Evolutionary conservation across 495 filamentous ascomycete genomes (phyloP), one percentile per base, ranked within the genome.

Genomic region (Talaromyces trachyspermus): DNA sequence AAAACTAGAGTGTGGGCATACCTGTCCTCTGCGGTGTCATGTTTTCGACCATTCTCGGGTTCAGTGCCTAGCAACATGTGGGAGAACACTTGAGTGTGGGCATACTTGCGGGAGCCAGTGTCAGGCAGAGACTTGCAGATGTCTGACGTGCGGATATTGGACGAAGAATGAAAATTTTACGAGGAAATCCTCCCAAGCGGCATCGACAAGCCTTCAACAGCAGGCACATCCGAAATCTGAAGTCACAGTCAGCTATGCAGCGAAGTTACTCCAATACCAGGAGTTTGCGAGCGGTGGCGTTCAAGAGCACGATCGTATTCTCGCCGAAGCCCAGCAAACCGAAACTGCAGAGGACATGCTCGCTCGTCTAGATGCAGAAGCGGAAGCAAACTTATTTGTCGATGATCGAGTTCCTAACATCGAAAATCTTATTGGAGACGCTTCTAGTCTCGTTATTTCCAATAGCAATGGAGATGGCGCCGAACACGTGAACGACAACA

Each of bases 21-120:
- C 27, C 25, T 77, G 73, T 46, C 18, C 40, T 2, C 30, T 66
- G 0, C 43, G 27, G 35, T 77, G 71, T 30, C 71, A 75, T 45
- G 58, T 59, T 63, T 72, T 55, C 52, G 58, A 32, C 12, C 22
- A 48, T 22, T 15, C 17, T 11, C 19, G 9, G 17, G 36, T 48
- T 14, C 25, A 41, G 4, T 70, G 69, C 54, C 45, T 55, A 12
- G 25, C 60, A 22, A 49, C 23, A 15, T 72, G 68, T 39, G 51
- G 36, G 11, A 49, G 43, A n/a, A 15, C 9, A 12, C 56, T 68
- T 36, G 15, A 36, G 0, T 72, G 68, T 49, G 59, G 59, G 1
- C 66, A 70, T 40, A 54, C 24, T 1, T 66, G 63, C 43, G 40
- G 30, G 4, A 42, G 36, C 1, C 33, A 46, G 18, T 66, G 63